Percentiles rank a stretch among this genome's conserved stretches.
Evolutionary conservation across 2,329 filamentous ascomycete species (phyloP).

Genomic region (Curvularia sp.): DNA sequence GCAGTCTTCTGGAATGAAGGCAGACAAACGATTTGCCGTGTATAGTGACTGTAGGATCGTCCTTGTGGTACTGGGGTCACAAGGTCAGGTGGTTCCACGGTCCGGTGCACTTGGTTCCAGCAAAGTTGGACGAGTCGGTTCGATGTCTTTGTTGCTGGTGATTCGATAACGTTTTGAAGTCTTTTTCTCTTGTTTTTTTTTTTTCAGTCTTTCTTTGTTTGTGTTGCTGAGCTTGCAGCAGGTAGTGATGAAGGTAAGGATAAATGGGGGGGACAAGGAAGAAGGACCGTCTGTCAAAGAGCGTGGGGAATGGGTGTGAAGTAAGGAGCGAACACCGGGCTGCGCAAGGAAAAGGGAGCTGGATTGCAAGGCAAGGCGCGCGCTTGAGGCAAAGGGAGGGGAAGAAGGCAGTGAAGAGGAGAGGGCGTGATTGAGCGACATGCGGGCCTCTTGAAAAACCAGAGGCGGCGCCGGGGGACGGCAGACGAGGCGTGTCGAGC

Average conservation of each 20-base stretch:
- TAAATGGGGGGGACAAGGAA: conserved; percentile 18
- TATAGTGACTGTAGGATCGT: conserved; percentile 6
- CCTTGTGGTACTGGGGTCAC: conserved; percentile 40
- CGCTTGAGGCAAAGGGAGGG: conserved; percentile 36
- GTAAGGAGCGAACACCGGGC: conserved; percentile 53
- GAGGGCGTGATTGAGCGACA: conserved; percentile 25
- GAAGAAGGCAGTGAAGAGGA: conserved; percentile 29
- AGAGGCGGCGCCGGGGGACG: conserved; percentile 24
- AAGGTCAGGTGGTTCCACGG: conserved; percentile 22
- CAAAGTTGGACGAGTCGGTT: conserved; percentile 1
- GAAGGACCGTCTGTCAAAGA: conserved; percentile 49
- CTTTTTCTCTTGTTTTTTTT: background rate
- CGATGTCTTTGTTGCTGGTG: conserved; percentile 19
- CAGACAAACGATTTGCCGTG: conserved; percentile 19
- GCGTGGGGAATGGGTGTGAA: conserved; percentile 45
- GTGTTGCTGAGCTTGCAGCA: conserved; percentile 43
- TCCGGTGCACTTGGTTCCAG: conserved; percentile 19
- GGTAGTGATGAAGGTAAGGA: conserved; percentile 24
- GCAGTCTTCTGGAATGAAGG: conserved; percentile 31
- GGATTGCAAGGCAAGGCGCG: conserved; percentile 34
- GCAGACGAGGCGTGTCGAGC: conserved; percentile 29
- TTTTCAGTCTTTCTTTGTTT: conserved; percentile 15
- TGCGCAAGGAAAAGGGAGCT: conserved; percentile 39
- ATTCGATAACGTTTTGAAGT: conserved; percentile 11
- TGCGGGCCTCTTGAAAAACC: conserved; percentile 30